These are phyloP conservation scores for Viola pubescens DNA, from an alignment of 441 rosid genomes.

Conservation along the genomic window DNA sequence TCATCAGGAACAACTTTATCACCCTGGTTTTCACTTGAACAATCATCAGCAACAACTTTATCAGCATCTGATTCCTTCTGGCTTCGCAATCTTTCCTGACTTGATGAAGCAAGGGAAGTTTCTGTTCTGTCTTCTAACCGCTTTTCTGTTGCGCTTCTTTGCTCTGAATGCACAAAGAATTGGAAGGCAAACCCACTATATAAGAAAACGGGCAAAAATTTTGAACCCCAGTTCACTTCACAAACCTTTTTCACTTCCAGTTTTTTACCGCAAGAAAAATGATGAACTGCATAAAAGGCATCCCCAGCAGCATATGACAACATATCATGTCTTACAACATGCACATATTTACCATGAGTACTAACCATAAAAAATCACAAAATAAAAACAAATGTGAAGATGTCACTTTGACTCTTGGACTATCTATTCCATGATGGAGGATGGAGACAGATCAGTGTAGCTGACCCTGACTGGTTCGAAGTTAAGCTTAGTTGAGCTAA, in stretches of 20 bases:
- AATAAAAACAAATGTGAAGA: too few relatives aligned
- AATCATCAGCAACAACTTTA: conserved; percentile 38
- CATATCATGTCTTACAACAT: too few relatives aligned
- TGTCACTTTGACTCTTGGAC: too few relatives aligned
- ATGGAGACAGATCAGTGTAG: too few relatives aligned
- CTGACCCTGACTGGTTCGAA: too few relatives aligned
- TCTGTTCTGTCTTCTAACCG: conserved; percentile 40
- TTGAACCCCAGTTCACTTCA: too few relatives aligned
- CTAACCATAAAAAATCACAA: too few relatives aligned
- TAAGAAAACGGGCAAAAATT: too few relatives aligned
- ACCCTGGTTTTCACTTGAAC: conserved; percentile 46
- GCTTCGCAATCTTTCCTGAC: conserved; percentile 42
- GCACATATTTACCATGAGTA: too few relatives aligned
- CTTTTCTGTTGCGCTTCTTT: conserved; percentile 43
- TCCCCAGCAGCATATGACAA: neutral
- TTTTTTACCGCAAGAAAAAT: neutral
- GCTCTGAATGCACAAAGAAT: conserved; percentile 32
- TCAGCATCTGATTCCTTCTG: conserved; percentile 37
- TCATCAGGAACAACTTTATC: conserved; percentile 47
- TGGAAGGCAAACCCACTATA: conserved; percentile 1
- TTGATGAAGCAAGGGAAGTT: conserved; percentile 48
- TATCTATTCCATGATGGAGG: too few relatives aligned
- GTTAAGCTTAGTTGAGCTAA: too few relatives aligned
- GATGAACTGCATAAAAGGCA: neutral
- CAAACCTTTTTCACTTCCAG: neutral